Conservation (phyloP, 768 basidiomycete species). For the Suillus sp. region DNA sequence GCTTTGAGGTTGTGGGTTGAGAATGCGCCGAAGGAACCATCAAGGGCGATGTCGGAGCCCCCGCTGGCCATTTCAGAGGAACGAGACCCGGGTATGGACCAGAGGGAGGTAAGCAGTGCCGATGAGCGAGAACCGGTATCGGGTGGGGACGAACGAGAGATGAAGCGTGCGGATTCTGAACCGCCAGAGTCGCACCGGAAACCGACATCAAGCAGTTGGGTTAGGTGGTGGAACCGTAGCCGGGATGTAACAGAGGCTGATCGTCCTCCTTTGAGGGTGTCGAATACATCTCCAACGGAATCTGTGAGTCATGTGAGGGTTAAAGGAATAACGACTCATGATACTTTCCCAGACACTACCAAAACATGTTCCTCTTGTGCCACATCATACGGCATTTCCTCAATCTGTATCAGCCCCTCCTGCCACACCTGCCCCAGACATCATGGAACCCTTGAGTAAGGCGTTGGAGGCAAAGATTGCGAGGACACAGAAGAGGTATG, state of each 20-base stretch:
- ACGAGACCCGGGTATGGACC: constrained; percentile 21
- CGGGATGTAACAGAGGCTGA: constrained; percentile 35
- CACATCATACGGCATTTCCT: constrained; percentile 12
- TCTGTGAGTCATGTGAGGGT: constrained; percentile 20
- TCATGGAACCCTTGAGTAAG: constrained; percentile 31
- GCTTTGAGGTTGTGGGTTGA: constrained; percentile 64
- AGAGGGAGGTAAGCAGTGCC: constrained; percentile 10
- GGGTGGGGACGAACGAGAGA: constrained; percentile 26
- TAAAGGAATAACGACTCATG: constrained; percentile 2
- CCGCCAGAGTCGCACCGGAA: constrained; percentile 43
- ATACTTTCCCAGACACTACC: constrained; percentile 19
- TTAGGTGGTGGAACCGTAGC: constrained; percentile 81
- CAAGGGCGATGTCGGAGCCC: constrained; percentile 14
- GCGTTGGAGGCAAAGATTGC: constrained; percentile 7
- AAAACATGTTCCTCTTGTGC: constrained; percentile 6
- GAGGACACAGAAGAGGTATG: constrained; percentile 58
- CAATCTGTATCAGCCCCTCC: constrained; percentile 47
- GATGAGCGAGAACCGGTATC: constrained; percentile 28
- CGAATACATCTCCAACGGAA: constrained; percentile 27
- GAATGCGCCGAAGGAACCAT: constrained; percentile 14
- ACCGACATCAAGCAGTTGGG: constrained; percentile 72
- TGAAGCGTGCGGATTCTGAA: constrained; percentile 40
- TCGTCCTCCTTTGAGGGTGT: constrained; percentile 25
- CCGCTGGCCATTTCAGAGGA: constrained; percentile 33
- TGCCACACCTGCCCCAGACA: constrained; percentile 43